A percentile compares a stretch with the other conserved stretches of the same genome.
These are phyloP conservation scores for Cyclotella cryptica DNA, from an alignment of 108 stramenopile species.

Conservation along the genomic window DNA sequence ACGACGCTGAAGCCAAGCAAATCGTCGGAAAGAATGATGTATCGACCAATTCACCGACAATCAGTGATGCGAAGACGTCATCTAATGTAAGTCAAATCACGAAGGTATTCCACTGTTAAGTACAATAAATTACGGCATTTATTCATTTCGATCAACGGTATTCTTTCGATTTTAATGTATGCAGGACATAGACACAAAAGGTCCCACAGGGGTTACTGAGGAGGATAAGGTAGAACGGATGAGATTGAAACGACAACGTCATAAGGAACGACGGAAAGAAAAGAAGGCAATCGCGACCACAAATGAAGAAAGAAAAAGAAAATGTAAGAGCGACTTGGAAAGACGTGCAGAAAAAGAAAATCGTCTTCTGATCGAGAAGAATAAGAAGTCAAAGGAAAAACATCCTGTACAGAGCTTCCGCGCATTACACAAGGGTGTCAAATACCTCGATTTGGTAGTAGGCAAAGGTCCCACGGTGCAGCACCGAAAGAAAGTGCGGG, in stretches of 20 bases:
- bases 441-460: conserved; percentile 48
- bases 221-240: conserved; percentile 38
- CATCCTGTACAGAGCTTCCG: conserved; percentile 1
- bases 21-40: background rate
- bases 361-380: conserved; percentile 13
- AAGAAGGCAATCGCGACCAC: conserved; percentile 27
- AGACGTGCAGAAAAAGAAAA: background rate
- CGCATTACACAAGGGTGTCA: conserved; percentile 49
- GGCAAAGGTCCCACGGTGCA: conserved; percentile 56
- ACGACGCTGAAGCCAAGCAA: background rate
- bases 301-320: background rate
- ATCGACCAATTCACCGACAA: background rate
- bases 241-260: conserved; percentile 32
- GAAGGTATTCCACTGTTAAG: background rate
- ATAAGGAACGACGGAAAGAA: conserved; percentile 42
- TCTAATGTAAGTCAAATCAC: background rate
- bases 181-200: background rate
- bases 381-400: conserved; percentile 18
- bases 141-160: background rate
- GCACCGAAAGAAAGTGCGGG: conserved; percentile 45
- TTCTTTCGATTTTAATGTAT: background rate
- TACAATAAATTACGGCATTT: background rate
- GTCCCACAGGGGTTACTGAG: conserved; percentile 6
- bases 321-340: conserved; percentile 5
- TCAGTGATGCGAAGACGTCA: background rate